phyloP scores from a whole-genome alignment of 805 yeast genomes.

The Candida pini region DNA sequence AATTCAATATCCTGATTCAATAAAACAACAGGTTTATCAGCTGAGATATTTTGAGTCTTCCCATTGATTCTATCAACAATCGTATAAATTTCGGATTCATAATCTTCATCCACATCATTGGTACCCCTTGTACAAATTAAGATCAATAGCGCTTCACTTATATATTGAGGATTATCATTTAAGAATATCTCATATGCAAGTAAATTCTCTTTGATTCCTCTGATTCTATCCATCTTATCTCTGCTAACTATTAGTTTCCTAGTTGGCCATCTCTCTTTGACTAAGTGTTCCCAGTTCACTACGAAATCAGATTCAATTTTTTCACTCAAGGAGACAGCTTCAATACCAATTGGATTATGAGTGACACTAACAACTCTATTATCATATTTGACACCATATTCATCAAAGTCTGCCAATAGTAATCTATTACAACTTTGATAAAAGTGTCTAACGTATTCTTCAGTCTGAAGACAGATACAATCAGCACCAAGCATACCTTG shows the following conservation, averaged over 20 bases:
- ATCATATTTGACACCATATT: conserved; percentile 52
- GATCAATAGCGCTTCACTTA: conserved; percentile 66
- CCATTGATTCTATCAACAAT: conserved; percentile 86
- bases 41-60: conserved; percentile 63
- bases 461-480: conserved; percentile 82
- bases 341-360: conserved; percentile 74
- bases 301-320: conserved; percentile 44
- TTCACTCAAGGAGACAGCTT: conserved; percentile 49
- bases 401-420: conserved; percentile 75
- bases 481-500: conserved; percentile 88
- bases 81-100: conserved; percentile 67
- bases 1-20: conserved; percentile 85
- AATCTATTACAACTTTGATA: conserved; percentile 83
- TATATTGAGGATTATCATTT: conserved; percentile 62
- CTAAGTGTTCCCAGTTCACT: conserved; percentile 57
- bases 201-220: conserved; percentile 85
- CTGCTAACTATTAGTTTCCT: conserved; percentile 75
- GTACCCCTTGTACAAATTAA: conserved; percentile 70
- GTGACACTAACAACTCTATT: conserved; percentile 53
- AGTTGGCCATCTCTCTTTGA: conserved; percentile 72
- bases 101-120: conserved; percentile 46
- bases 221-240: conserved; percentile 79
- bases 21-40: conserved; percentile 77
- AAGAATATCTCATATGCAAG: conserved; percentile 81
- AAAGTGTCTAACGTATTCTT: conserved; percentile 91